Evolutionary conservation across 2,329 filamentous ascomycete genomes (phyloP).

Genomic region (Ophiocordyceps camponoti-floridani): DNA sequence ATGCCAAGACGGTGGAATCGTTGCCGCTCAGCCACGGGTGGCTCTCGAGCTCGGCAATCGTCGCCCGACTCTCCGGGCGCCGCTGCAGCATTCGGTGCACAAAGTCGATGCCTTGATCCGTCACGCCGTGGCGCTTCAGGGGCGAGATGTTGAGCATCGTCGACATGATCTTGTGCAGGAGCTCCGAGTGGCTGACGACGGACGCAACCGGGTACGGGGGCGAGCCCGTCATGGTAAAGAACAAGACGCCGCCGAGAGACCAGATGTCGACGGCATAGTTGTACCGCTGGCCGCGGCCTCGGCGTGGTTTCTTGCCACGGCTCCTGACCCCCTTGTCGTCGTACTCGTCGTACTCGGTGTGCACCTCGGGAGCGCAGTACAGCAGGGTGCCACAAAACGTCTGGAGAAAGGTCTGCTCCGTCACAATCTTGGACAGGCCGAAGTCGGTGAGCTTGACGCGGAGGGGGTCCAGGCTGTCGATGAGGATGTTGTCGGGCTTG

Average conservation of each 20-base stretch:
- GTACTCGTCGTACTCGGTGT: conserved; percentile 52
- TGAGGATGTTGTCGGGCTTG: conserved; percentile 94
- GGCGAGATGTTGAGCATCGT: conserved; percentile 48
- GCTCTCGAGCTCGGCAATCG: conserved; percentile 47
- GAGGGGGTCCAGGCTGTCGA: conserved; percentile 54
- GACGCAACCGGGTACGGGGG: conserved; percentile 69
- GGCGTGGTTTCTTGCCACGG: conserved; percentile 44
- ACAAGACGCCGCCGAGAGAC: conserved; percentile 87
- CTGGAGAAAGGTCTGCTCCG: conserved; percentile 78
- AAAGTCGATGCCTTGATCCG: conserved; percentile 53
- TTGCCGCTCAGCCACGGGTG: conserved; percentile 52
- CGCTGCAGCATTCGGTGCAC: conserved; percentile 62
- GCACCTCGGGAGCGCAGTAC: conserved; percentile 94
- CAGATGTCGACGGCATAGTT: conserved; percentile 88
- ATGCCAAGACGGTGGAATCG: conserved; percentile 12
- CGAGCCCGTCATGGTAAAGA: conserved; percentile 60
- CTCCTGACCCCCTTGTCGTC: conserved; percentile 52
- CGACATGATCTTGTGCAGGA: conserved; percentile 78
- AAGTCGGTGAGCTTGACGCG: conserved; percentile 90
- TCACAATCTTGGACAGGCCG: conserved; percentile 86
- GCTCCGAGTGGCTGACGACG: conserved; percentile 58
- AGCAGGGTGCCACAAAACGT: conserved; percentile 93
- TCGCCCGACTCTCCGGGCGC: conserved; percentile 62
- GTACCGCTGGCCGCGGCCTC: conserved; percentile 48
- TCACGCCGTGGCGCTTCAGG: conserved; percentile 40